Evolutionary conservation across 768 basidiomycete species (phyloP), one percentile per base, ranked within the genome.

Genomic region (Trametopsis cervina): DNA sequence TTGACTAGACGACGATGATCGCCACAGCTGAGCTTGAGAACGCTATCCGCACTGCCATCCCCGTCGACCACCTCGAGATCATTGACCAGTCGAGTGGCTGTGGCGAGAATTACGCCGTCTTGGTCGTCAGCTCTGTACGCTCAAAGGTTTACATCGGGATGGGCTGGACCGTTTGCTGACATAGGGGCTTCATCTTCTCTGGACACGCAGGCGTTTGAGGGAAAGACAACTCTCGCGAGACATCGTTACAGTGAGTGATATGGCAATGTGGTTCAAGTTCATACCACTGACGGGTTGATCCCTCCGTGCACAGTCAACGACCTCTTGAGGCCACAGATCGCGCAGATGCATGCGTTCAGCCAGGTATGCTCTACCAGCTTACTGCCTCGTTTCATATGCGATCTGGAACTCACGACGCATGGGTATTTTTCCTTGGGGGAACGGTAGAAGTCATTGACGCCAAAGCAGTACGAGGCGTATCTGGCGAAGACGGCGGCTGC

Each of bases 291-390:
- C n/a, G n/a, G n/a, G n/a, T n/a, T n/a, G n/a, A n/a, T n/a, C n/a
- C n/a, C n/a, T n/a, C n/a, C n/a, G n/a, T n/a, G n/a, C n/a, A 3
- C 51, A 91, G 89, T 92, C 49, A 90, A 91, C 57, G 82, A 88
- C 20, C 59, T 82, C 7, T 61, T 92, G 58, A 90, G 86, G 66
- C 68, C 67, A 2, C 72, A 89, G 56, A 89, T 92, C 48, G 70
- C 83, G 0, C 77, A 83, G 48, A 82, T 92, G 76, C 89, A 92
- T 57, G 89, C 89, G 4, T 92, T 92, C 65, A 89, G 89, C 12
- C 89, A 92, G 80, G 89, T 89, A n/a, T n/a, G n/a, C n/a, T n/a
- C n/a, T n/a, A n/a, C n/a, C n/a, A n/a, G n/a, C n/a, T n/a, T n/a
- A n/a, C n/a, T n/a, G n/a, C n/a, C n/a, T n/a, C n/a, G n/a, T n/a